Evolutionary conservation across 2,329 filamentous ascomycete species (phyloP).

Genomic region (Alternaria gansuensis): DNA sequence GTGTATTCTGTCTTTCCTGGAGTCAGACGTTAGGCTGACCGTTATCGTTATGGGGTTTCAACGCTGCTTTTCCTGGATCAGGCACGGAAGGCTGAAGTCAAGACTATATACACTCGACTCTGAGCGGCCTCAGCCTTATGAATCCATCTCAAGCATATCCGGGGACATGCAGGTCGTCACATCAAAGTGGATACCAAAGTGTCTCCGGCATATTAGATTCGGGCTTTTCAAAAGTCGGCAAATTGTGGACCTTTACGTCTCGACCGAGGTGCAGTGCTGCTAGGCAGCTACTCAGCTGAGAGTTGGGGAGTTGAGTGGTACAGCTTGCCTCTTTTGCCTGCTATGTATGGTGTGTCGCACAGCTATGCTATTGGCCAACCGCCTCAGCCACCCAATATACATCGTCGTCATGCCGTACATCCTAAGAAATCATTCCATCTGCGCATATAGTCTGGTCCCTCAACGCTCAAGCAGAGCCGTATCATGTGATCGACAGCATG

Average conservation of each 20-base stretch:
- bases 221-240: not conserved
- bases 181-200: not conserved
- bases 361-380: not conserved
- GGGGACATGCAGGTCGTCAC: not conserved
- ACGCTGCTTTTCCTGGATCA: not conserved
- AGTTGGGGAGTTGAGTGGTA: not conserved
- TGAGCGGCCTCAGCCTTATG: constrained; percentile 18
- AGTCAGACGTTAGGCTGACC: not conserved
- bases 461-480: not conserved
- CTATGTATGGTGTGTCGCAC: constrained; percentile 1
- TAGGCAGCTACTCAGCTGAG: constrained; percentile 11
- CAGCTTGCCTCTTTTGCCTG: constrained; percentile 15
- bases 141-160: not conserved
- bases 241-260: constrained; percentile 12
- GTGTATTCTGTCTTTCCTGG: not conserved
- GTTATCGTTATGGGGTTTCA: not conserved
- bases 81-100: constrained; percentile 10
- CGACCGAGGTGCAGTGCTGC: constrained; percentile 4
- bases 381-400: not conserved
- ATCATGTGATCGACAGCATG: not conserved
- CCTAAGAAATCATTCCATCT: not conserved
- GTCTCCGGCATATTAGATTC: not conserved
- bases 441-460: not conserved
- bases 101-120: constrained; percentile 5
- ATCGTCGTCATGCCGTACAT: not conserved